phyloP scores from a whole-genome alignment of 2,329 filamentous ascomycete species.

The Monilinia polystroma region DNA sequence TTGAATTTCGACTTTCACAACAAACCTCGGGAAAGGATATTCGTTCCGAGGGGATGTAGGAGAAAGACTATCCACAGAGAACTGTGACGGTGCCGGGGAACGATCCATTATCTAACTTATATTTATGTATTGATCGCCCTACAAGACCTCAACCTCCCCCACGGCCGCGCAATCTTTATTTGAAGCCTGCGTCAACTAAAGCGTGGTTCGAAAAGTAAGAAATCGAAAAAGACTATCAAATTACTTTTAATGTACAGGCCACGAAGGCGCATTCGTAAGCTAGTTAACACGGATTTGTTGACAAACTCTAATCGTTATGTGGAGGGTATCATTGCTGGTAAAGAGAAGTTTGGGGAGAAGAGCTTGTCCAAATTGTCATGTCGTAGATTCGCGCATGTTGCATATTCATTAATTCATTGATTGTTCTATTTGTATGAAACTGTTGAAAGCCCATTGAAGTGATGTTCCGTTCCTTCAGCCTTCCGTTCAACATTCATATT shows the following conservation, averaged over 20 bases:
- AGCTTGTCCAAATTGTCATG: background rate
- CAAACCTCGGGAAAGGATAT: slow-evolving; percentile 55
- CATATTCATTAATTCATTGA: slow-evolving; percentile 16
- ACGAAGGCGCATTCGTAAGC: slow-evolving; percentile 30
- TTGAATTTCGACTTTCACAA: slow-evolving; percentile 38
- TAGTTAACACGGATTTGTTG: slow-evolving; percentile 29
- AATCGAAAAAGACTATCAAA: slow-evolving; percentile 3
- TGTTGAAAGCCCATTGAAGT: background rate
- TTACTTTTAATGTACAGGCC: slow-evolving; percentile 24
- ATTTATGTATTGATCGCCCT: slow-evolving; percentile 17
- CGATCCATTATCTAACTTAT: slow-evolving; percentile 40
- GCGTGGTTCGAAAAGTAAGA: background rate
- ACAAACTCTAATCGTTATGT: slow-evolving; percentile 34
- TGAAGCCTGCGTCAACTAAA: background rate
- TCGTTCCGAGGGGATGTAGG: slow-evolving; percentile 44
- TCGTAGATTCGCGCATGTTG: slow-evolving; percentile 4
- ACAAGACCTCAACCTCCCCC: slow-evolving; percentile 34
- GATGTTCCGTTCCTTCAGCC: slow-evolving; percentile 25
- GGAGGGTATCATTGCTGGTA: slow-evolving; percentile 39
- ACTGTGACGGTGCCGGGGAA: slow-evolving; percentile 45
- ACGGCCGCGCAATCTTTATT: slow-evolving; percentile 22
- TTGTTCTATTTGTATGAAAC: background rate
- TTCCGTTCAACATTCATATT: slow-evolving; percentile 6
- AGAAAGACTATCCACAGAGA: slow-evolving; percentile 50
- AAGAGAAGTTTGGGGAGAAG: slow-evolving; percentile 10